These are phyloP conservation scores for Fusarium xylarioides DNA, from an alignment of 2,329 filamentous ascomycete genomes.

Conservation along the genomic window DNA sequence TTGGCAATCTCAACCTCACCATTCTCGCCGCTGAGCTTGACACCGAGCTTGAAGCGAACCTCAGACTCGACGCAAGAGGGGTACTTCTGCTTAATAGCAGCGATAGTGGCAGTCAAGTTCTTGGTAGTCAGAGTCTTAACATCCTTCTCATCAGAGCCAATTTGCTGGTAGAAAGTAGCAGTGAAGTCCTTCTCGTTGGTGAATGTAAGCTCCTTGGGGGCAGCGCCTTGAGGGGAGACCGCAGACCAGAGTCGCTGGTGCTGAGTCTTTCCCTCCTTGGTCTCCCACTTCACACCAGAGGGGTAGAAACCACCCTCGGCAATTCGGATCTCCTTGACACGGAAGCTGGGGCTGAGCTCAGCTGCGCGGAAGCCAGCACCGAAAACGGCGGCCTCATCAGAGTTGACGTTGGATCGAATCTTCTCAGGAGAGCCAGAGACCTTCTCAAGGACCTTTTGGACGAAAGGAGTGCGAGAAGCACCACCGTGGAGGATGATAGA, in stretches of 20 bases:
- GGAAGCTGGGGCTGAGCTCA: conserved; percentile 91
- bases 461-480: conserved; percentile 88
- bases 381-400: conserved; percentile 95
- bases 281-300: conserved; percentile 78
- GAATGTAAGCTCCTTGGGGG: conserved; percentile 85
- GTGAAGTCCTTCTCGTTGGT: conserved; percentile 84
- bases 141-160: conserved; percentile 66
- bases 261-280: conserved; percentile 73
- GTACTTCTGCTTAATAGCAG: conserved; percentile 79
- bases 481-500: conserved; percentile 95
- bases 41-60: conserved; percentile 80
- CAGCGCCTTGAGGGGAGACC: conserved; percentile 76
- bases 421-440: conserved; percentile 77
- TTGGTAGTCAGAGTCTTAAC: conserved; percentile 76
- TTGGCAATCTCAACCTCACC: conserved; percentile 82
- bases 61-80: conserved; percentile 76
- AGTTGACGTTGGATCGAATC: conserved; percentile 93
- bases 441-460: conserved; percentile 87
- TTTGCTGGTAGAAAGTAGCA: conserved; percentile 80
- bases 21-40: conserved; percentile 76
- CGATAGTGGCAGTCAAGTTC: conserved; percentile 87
- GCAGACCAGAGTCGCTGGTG: conserved; percentile 86
- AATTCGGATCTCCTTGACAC: conserved; percentile 94
- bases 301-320: conserved; percentile 80
- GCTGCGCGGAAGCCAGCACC: conserved; percentile 95